These are phyloP conservation scores for Microcera coccophila DNA, from an alignment of 2,329 filamentous ascomycete species.

Conservation along the genomic window DNA sequence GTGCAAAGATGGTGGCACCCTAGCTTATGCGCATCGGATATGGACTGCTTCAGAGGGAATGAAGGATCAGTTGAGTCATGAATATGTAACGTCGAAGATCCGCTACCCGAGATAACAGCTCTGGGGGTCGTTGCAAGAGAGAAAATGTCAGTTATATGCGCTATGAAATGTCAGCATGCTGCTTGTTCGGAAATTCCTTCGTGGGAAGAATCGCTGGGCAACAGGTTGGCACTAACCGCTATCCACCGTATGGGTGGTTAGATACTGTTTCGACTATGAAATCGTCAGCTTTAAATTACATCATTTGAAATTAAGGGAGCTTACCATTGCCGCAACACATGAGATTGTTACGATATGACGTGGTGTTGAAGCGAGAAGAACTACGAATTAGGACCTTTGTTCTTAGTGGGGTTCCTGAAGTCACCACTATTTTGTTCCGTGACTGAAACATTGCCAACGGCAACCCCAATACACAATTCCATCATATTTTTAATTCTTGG, in stretches of 20 bases:
- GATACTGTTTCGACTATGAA: constrained; percentile 90
- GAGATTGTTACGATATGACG: constrained; percentile 14
- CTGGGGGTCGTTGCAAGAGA: constrained; percentile 71
- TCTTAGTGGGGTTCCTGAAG: neutral
- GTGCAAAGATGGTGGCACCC: constrained; percentile 88
- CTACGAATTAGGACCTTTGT: constrained; percentile 7
- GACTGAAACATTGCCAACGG: no score
- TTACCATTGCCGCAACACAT: constrained; percentile 25
- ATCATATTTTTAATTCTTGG: no score
- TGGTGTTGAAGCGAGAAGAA: constrained; percentile 25
- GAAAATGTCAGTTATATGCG: constrained; percentile 81
- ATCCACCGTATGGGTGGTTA: constrained; percentile 87
- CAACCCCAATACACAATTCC: no score
- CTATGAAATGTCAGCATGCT: constrained; percentile 41
- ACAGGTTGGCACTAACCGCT: constrained; percentile 55
- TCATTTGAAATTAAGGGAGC: neutral
- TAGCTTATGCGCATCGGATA: constrained; percentile 75
- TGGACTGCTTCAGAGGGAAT: constrained; percentile 74
- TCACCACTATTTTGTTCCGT: no score
- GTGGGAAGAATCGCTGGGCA: constrained; percentile 26
- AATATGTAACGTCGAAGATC: constrained; percentile 75
- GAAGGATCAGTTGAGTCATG: constrained; percentile 69
- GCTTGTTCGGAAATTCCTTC: constrained; percentile 4
- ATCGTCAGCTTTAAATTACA: neutral
- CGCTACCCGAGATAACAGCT: constrained; percentile 77